Conservation (phyloP, 2,329 filamentous ascomycete genomes). For the Clonostachys byssicola region DNA sequence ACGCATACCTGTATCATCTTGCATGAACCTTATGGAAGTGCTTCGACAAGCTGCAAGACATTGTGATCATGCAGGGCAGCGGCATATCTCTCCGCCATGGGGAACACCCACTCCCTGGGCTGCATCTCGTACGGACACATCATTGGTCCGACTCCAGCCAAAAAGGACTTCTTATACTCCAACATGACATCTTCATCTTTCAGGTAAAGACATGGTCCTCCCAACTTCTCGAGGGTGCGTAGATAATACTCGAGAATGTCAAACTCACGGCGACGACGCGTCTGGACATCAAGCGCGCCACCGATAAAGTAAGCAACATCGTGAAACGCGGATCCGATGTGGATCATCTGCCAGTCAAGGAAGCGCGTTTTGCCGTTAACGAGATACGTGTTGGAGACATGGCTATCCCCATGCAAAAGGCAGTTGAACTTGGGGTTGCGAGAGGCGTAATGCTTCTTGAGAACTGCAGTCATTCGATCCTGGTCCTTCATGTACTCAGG, state of each 20-base stretch:
- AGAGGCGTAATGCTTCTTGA: slow-evolving; percentile 21
- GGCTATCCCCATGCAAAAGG: slow-evolving; percentile 35
- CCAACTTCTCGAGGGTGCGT: slow-evolving; percentile 11
- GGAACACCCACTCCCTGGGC: slow-evolving; percentile 1
- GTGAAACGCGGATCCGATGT: slow-evolving; percentile 27
- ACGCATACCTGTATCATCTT: no score
- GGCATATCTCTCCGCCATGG: slow-evolving; percentile 1
- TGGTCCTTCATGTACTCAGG: slow-evolving; percentile 17
- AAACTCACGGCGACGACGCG: slow-evolving; percentile 23
- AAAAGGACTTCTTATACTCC: slow-evolving; percentile 18
- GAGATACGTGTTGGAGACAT: slow-evolving; percentile 27
- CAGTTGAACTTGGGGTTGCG: slow-evolving; percentile 30
- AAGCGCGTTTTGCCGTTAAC: slow-evolving; percentile 18
- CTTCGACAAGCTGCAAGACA: slow-evolving; percentile 2
- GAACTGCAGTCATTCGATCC: slow-evolving; percentile 16
- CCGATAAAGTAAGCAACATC: slow-evolving; percentile 27
- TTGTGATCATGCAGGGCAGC: slow-evolving; percentile 2
- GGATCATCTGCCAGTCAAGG: slow-evolving; percentile 28
- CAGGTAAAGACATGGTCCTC: slow-evolving; percentile 15
- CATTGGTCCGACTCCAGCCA: slow-evolving; percentile 18
- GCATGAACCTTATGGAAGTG: not conserved
- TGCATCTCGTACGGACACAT: slow-evolving; percentile 10
- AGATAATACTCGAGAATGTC: slow-evolving; percentile 26
- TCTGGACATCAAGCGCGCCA: slow-evolving; percentile 21
- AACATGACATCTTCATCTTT: slow-evolving; percentile 13